Evolutionary conservation across 2,329 filamentous ascomycete species (phyloP).

Genomic region (Cladosporium sp.): DNA sequence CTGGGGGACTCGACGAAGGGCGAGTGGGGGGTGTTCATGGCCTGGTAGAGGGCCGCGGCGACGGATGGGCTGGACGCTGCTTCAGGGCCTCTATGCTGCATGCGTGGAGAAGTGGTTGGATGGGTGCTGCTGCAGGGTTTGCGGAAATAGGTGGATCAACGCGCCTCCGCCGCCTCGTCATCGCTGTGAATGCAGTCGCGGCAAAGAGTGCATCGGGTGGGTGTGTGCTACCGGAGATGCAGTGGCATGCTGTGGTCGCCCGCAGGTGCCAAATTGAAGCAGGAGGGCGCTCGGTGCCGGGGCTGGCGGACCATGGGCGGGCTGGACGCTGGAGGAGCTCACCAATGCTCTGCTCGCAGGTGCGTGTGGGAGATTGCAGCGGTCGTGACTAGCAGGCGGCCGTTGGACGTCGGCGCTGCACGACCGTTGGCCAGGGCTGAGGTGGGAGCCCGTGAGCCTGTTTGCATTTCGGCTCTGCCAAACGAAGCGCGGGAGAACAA

Average conservation of each 20-base stretch:
- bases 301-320: background rate
- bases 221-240: background rate
- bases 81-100: background rate
- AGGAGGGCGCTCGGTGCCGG: background rate
- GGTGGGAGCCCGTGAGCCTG: background rate
- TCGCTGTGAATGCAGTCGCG: background rate
- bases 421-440: constrained; percentile 4
- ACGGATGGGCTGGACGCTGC: constrained; percentile 15
- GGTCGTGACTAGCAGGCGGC: background rate
- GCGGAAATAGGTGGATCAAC: constrained; percentile 2
- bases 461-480: background rate
- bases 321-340: background rate
- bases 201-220: background rate
- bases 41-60: constrained; percentile 22
- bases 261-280: background rate
- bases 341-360: background rate
- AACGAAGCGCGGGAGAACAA: background rate
- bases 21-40: constrained; percentile 18
- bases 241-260: background rate
- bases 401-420: constrained; percentile 1
- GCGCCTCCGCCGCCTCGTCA: constrained; percentile 4
- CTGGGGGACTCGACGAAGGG: background rate
- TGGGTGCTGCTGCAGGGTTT: constrained; percentile 7
- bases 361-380: constrained; percentile 1
- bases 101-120: constrained; percentile 1